Evolutionary conservation across 768 basidiomycete species (phyloP).

Genomic region (Tylopilus intermedius): DNA sequence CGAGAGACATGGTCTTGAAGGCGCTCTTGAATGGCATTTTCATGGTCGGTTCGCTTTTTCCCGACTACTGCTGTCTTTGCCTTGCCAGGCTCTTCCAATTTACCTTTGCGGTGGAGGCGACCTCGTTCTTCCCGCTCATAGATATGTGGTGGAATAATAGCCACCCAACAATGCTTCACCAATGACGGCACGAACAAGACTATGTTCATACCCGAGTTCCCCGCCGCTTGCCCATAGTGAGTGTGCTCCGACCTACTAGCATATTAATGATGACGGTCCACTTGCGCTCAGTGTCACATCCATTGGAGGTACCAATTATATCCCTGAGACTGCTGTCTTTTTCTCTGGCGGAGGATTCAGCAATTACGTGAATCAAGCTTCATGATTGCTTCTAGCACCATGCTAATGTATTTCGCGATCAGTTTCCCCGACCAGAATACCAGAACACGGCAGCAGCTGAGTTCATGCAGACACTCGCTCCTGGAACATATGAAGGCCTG

Average conservation of each 20-base stretch:
- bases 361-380: constrained; percentile 43
- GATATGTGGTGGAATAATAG: no score
- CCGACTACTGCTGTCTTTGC: no score
- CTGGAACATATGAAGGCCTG: constrained; percentile 50
- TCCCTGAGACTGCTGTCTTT: constrained; percentile 55
- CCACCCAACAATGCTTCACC: constrained; percentile 48
- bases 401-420: background rate
- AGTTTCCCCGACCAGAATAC: constrained; percentile 54
- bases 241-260: background rate
- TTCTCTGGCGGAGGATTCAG: constrained; percentile 76
- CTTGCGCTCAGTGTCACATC: constrained; percentile 51
- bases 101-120: no score
- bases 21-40: no score
- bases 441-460: constrained; percentile 42
- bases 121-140: no score
- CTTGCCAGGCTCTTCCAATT: no score
- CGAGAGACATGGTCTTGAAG: no score
- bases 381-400: background rate
- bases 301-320: constrained; percentile 58
- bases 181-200: constrained; percentile 57
- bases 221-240: constrained; percentile 54
- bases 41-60: no score
- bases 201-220: constrained; percentile 56
- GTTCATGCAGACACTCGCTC: constrained; percentile 44
- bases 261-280: background rate